Conservation (phyloP, 257 asterid species). For the Solanum boliviense region DNA sequence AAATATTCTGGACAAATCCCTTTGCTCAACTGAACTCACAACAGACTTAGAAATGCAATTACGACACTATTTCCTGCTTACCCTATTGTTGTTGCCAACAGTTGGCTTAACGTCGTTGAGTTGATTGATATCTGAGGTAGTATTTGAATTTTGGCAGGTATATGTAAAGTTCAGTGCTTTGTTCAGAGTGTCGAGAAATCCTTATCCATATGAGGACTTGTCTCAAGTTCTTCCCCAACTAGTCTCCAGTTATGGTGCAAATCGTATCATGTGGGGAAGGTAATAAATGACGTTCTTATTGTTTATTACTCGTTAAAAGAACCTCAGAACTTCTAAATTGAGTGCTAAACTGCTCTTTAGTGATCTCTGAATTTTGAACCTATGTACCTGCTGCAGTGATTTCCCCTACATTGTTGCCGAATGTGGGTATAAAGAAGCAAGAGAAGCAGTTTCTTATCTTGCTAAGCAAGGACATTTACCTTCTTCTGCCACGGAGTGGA, state of each 20-base stretch:
- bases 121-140: not conserved
- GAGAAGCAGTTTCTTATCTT: conserved; percentile 40
- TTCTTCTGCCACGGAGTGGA: conserved; percentile 50
- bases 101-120: not conserved
- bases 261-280: conserved; percentile 94
- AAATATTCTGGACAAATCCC: not conserved
- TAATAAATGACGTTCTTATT: not conserved
- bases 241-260: conserved; percentile 64
- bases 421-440: conserved; percentile 72
- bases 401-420: conserved; percentile 66
- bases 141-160: conserved; percentile 28
- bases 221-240: conserved; percentile 29
- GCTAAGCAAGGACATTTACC: conserved; percentile 30
- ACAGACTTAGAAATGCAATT: not conserved
- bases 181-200: conserved; percentile 59
- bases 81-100: not conserved
- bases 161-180: conserved; percentile 67
- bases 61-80: not conserved
- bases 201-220: conserved; percentile 55
- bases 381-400: conserved; percentile 35
- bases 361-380: not conserved
- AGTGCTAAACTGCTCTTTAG: not conserved
- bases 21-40: not conserved
- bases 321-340: not conserved
- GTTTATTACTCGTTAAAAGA: not conserved